A percentile compares a stretch with the other conserved stretches of the same genome.
These are phyloP conservation scores for Phytopythium helicoides DNA, from an alignment of 352 stramenopile species.

Conservation along the genomic window DNA sequence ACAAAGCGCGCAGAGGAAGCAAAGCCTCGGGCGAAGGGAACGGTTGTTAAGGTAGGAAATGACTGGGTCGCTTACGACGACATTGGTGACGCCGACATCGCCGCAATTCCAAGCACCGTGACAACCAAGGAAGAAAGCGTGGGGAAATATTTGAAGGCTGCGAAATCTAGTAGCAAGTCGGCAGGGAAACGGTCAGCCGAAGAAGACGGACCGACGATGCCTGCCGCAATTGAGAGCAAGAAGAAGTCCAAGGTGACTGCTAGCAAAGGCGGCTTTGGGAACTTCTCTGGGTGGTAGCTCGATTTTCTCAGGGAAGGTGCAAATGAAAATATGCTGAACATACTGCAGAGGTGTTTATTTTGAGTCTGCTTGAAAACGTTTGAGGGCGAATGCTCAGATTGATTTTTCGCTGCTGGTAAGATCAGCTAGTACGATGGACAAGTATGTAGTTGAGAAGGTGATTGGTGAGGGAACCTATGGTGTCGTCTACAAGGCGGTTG, in stretches of 20 bases:
- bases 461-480: constrained; percentile 85
- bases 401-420: no score
- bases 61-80: constrained; percentile 84
- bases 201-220: constrained; percentile 19
- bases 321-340: constrained; percentile 2
- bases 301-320: no score
- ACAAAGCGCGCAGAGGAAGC: constrained; percentile 49
- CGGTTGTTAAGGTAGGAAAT: constrained; percentile 74
- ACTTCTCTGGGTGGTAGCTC: constrained; percentile 78
- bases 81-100: constrained; percentile 46
- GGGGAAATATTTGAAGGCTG: constrained; percentile 65
- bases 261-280: constrained; percentile 51
- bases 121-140: constrained; percentile 48
- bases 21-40: constrained; percentile 51
- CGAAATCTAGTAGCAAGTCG: constrained; percentile 10
- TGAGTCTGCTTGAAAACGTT: not conserved
- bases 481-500: constrained; percentile 73
- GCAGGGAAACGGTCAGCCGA: constrained; percentile 20
- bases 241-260: constrained; percentile 58
- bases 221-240: constrained; percentile 68
- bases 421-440: constrained; percentile 75
- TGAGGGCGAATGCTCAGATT: no score
- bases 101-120: constrained; percentile 40
- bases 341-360: not conserved
- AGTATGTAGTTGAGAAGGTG: constrained; percentile 76